Evolutionary conservation across 2,329 filamentous ascomycete genomes (phyloP), one percentile per base, ranked within the genome.

Genomic region (Fusarium subglutinans): DNA sequence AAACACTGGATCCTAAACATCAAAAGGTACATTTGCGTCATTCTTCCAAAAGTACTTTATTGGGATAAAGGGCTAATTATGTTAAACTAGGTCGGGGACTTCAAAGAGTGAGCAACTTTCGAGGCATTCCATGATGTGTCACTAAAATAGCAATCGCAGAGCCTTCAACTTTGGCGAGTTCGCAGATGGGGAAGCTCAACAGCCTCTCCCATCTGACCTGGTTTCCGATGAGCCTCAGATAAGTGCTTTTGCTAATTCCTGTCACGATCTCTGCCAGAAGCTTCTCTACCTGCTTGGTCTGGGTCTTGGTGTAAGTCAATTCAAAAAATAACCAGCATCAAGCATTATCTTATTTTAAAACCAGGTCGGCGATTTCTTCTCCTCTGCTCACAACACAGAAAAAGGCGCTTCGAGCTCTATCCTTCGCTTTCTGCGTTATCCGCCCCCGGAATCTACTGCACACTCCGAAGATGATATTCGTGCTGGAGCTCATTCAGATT

Each of bases 141-240:
- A 64, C 47, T 47, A 61, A 61, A 55, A 47, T 44, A 13, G 20
- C 33, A 47, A 54, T 12, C 15, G 63, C 75, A 96, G 95, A 85
- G 94, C 93, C 43, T 96, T 98, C 87, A 99, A 98, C 84, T 93
- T 98, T 79, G 94, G 92, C 73, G 90, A 94, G 76, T 97, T 96
- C 80, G 80, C 86, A 65, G 76, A 90, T 71, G 88, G 90, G 75
- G 90, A 91, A 82, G 88, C 93, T 20, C 90, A 92, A 70, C 96
- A 98, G 81, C 92, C 93, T 14, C 86, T 98, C 3, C 95, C 96
- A 0, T 79, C 85, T 3, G 86, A 89, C 13, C 86, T 98, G 5
- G 80, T 84, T 22, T 75, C 86, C 3, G 86, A 93, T 69, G 88
- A 93, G 78, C 77, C 85, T 12, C 86, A 91, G 24, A 86, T 98